These are phyloP conservation scores for Ustilago sp. DNA, from an alignment of 1,284 basidiomycete species.

Conservation along the genomic window DNA sequence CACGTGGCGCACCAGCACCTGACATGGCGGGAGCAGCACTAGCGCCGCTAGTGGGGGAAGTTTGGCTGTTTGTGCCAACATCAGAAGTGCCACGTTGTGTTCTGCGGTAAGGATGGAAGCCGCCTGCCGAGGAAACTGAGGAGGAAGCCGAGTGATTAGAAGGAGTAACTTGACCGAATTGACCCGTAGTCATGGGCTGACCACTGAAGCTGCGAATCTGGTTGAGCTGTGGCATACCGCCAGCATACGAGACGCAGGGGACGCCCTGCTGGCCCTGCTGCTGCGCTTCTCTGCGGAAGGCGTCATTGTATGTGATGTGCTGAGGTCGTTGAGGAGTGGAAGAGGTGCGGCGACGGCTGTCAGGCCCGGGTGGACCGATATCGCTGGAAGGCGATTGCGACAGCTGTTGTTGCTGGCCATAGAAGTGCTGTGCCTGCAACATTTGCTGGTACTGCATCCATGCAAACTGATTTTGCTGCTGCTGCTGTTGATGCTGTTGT, in stretches of 20 bases:
- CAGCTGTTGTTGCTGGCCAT: constrained; percentile 36
- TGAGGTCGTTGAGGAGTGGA: constrained; percentile 62
- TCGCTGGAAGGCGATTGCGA: constrained; percentile 27
- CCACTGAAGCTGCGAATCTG: constrained; percentile 41
- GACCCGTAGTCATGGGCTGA: constrained; percentile 23
- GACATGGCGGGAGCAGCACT: constrained; percentile 8
- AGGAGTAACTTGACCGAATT: constrained; percentile 32
- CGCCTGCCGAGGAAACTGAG: constrained; percentile 40
- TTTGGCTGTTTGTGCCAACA: constrained; percentile 34
- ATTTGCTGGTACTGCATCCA: constrained; percentile 65
- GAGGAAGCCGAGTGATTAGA: constrained; percentile 44
- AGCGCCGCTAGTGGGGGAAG: constrained; percentile 26
- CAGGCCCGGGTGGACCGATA: constrained; percentile 17
- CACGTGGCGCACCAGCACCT: constrained; percentile 23
- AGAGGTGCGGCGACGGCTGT: constrained; percentile 56
- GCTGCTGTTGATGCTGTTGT: constrained; percentile 40
- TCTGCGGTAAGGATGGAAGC: constrained; percentile 63
- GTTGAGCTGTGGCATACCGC: constrained; percentile 32
- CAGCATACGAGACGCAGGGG: constrained; percentile 37
- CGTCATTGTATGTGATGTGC: constrained; percentile 59
- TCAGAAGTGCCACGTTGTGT: constrained; percentile 50
- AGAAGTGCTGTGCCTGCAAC: constrained; percentile 55
- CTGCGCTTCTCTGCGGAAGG: constrained; percentile 49
- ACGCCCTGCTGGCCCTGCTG: constrained; percentile 23
- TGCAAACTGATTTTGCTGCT: constrained; percentile 54